Base-by-base conservation (phyloP, 2,329 filamentous ascomycete genomes). In the Cladosporium cucumerinum region DNA sequence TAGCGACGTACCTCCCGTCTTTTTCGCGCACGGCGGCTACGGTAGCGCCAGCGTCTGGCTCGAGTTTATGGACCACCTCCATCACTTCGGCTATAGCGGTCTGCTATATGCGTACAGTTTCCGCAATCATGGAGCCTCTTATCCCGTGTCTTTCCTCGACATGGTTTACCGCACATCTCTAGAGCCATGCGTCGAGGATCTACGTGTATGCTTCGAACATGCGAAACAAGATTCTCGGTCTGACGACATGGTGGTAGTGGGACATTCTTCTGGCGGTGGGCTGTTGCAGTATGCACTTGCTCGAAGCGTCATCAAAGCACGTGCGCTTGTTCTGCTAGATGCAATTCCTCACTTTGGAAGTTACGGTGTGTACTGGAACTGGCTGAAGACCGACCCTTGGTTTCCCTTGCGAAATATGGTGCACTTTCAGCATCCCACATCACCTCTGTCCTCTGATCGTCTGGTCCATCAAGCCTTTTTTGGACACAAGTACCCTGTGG, bases 1-100 rank as follows among this genome's bases (percentile, higher is more conserved):
- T 78, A 11, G 79, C 81, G 1, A 71, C 18, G 43, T 26, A 51
- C 46, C 59, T 30, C 39, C 57, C 2, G 54, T 85, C 14, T 79
- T 85, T 74, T 85, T 86, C 73, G 75, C 80, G 36, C 84, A 86
- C 67, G 84, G 84, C 46, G 83, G 83, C 57, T 84, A 85, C 77
- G 84, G 83, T 48, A 78, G 77, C 62, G 85, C 84, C 8, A 80
- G 79, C 71, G 78, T 85, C 23, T 86, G 83, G 82, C 75, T 80
- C 10, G 77, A 80, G 51, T 86, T 83, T 69, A 81, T 86, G 78
- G 75, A 74, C 26, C 83, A 77, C 69, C 80, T 86, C 63, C 75
- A 81, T 3, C 67, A 73, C 5, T 72, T 73, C 26, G 48, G 64
- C 49, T 68, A 68, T 21, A 79, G 81, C 16, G 78, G 83, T 66